Percentiles rank a stretch among this genome's conserved stretches.
Conservation (phyloP, 2,329 filamentous ascomycete species). For the Gaeumannomyces sp. region DNA sequence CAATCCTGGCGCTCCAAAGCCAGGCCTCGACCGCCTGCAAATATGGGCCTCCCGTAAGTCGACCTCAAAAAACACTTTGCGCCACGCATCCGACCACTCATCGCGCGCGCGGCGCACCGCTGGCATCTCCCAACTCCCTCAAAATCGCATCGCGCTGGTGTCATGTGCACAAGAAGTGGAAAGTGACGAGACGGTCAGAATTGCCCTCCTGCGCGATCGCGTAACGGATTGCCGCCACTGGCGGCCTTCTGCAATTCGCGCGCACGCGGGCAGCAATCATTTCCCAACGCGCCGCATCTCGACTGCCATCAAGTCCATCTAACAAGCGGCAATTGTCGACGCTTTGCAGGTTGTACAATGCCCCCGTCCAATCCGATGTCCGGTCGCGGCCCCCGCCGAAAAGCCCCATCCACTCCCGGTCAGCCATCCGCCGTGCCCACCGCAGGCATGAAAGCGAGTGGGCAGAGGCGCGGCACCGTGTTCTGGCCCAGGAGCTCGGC, state of each 20-base stretch:
- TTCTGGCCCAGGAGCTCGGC: constrained; percentile 8
- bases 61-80: constrained; percentile 8
- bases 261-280: neutral
- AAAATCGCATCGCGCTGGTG: neutral
- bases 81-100: constrained; percentile 9
- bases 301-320: neutral
- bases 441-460: constrained; percentile 6
- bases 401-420: constrained; percentile 15
- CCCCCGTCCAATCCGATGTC: constrained; percentile 18
- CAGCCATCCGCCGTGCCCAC: constrained; percentile 16
- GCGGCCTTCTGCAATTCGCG: neutral
- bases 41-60: constrained; percentile 15
- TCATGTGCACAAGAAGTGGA: neutral
- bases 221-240: neutral
- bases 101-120: constrained; percentile 2
- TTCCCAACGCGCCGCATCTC: neutral
- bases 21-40: neutral
- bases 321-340: neutral
- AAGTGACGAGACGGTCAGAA: neutral
- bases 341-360: constrained; percentile 15
- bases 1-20: neutral
- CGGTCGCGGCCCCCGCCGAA: constrained; percentile 14
- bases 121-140: neutral
- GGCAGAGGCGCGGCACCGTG: neutral
- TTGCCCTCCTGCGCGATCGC: neutral